Evolutionary conservation across 164 flowering plant species (phyloP).

Genomic region (Umbilicus rupestris): DNA sequence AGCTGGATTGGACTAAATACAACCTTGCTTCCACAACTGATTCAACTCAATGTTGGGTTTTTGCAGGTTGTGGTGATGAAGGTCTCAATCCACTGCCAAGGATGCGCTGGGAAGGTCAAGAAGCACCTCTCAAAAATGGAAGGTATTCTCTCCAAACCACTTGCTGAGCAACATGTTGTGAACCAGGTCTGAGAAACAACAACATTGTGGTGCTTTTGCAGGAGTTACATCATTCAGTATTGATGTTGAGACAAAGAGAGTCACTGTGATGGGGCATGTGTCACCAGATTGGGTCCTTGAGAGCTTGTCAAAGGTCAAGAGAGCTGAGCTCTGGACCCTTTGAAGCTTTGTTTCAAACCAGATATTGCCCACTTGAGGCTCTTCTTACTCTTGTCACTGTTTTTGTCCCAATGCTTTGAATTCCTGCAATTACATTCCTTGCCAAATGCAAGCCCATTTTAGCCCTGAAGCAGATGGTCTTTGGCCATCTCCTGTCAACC

Average conservation of each 20-base stretch:
- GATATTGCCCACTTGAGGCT: neutral
- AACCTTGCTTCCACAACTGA: neutral
- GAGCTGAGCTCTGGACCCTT: conserved; percentile 60
- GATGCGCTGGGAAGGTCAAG: conserved; percentile 86
- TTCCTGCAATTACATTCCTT: neutral
- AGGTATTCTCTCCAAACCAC: conserved; percentile 29
- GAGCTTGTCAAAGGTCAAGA: conserved; percentile 78
- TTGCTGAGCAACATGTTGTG: neutral
- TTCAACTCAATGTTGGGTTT: neutral
- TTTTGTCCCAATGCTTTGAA: neutral
- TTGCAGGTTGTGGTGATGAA: conserved; percentile 77
- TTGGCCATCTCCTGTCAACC: no score
- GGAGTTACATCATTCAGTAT: conserved; percentile 88
- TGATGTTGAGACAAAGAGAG: conserved; percentile 70
- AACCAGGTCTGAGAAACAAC: neutral
- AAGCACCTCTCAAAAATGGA: conserved; percentile 87
- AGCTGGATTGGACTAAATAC: neutral
- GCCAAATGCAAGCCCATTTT: neutral
- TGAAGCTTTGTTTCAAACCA: neutral
- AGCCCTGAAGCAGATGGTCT: no score
- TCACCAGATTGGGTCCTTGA: conserved; percentile 62
- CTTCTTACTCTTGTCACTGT: neutral
- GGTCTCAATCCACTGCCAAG: conserved; percentile 86
- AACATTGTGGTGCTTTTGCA: conserved; percentile 13
- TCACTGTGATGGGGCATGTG: conserved; percentile 77